These are phyloP conservation scores for Mucor mucedo DNA, from an alignment of 371 early-diverging fungal genomes.

Conservation along the genomic window DNA sequence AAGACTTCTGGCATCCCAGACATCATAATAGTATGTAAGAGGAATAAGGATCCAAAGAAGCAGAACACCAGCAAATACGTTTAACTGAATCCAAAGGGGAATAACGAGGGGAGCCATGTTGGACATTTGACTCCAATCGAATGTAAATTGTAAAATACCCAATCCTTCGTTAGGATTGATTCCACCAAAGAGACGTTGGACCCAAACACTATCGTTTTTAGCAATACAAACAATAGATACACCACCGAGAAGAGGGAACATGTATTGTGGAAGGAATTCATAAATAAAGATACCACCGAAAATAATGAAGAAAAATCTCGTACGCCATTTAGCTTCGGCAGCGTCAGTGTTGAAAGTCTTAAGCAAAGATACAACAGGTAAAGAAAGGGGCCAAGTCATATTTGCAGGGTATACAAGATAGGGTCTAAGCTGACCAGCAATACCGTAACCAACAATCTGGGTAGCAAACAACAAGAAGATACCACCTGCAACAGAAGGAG, in stretches of 20 bases:
- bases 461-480: constrained; percentile 65
- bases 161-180: constrained; percentile 51
- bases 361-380: constrained; percentile 79
- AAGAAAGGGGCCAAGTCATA: constrained; percentile 88
- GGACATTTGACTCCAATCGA: constrained; percentile 56
- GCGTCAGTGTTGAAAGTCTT: constrained; percentile 69
- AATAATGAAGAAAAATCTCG: constrained; percentile 57
- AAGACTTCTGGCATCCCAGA: constrained; percentile 53
- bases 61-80: constrained; percentile 44
- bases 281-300: constrained; percentile 46
- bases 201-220: constrained; percentile 53
- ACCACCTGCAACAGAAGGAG: constrained; percentile 49
- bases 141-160: constrained; percentile 53
- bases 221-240: constrained; percentile 59
- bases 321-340: constrained; percentile 66
- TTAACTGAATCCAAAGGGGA: constrained; percentile 63
- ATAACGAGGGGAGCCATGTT: constrained; percentile 67
- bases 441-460: constrained; percentile 83
- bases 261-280: constrained; percentile 55
- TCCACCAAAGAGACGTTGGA: constrained; percentile 57
- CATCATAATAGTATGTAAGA: constrained; percentile 41
- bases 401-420: constrained; percentile 82
- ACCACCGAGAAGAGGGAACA: constrained; percentile 53
- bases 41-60: constrained; percentile 45
- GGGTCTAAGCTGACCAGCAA: constrained; percentile 79